phyloP scores from a whole-genome alignment of 2,329 filamentous ascomycete species.

The Aspergillus quadricinctus region DNA sequence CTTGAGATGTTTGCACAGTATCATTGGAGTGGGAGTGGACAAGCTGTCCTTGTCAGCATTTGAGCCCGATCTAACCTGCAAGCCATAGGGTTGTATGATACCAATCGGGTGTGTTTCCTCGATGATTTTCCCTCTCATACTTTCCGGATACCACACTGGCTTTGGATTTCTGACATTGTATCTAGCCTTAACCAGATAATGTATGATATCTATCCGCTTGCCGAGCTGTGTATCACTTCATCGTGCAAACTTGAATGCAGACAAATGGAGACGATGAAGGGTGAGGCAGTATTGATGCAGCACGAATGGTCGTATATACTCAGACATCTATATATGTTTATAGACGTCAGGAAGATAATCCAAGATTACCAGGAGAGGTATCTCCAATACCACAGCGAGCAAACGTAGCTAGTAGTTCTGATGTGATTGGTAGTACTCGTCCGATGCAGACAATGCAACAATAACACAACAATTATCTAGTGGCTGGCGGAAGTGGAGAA shows the following conservation, averaged over 20 bases:
- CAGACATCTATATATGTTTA: neutral
- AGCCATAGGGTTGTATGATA: neutral
- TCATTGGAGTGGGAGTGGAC: neutral
- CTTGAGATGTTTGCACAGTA: neutral
- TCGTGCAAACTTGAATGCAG: neutral
- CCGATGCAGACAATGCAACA: neutral
- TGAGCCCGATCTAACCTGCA: neutral
- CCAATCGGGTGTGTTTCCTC: neutral
- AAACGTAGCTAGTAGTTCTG: neutral
- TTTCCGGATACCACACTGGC: neutral
- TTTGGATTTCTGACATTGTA: neutral
- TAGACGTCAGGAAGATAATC: neutral
- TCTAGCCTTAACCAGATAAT: neutral
- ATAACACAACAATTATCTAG: neutral
- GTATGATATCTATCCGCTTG: neutral
- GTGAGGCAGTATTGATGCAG: neutral
- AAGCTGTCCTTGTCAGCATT: neutral
- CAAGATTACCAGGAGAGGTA: neutral
- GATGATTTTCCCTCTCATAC: neutral
- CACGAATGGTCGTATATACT: neutral
- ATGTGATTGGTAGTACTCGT: neutral
- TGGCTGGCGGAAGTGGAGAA: neutral
- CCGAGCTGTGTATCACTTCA: neutral
- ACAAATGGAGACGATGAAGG: neutral
- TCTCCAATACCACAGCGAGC: neutral